Base-by-base conservation (phyloP, 2,329 filamentous ascomycete genomes). In the Rhinocladiella mackenziei region DNA sequence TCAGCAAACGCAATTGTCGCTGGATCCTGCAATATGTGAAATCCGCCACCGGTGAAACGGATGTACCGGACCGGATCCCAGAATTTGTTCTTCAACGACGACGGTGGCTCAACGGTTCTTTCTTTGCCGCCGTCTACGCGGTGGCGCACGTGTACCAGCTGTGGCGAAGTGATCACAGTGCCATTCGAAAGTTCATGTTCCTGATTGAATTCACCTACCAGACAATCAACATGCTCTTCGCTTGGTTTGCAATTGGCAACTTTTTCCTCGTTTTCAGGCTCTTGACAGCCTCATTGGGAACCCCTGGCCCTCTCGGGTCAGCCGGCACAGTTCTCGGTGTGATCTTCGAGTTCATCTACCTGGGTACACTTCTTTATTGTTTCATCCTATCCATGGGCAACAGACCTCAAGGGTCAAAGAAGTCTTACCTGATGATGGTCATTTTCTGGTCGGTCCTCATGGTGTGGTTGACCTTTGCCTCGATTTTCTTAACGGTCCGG, bases 201-300 rank as follows among this genome's bases (percentile, higher is more conserved):
- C 78, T 95, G 58, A 67, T 97, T 56, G 92, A 98, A 64, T 97
- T 96, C 65, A 72, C 84, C 56, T 98, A 96, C 71, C 89, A 96
- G 67, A 92, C 88, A 1, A 76, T 83, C 67, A 94, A 87, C 74
- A 96, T 97, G 87, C 77, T 98, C 61, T 98, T 97, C 65, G 89
- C 92, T 40, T 98, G 92, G 92, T 97, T 98, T 63, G 88, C 85
- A 58, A 92, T 97, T 61, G 80, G 92, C 62, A 98, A 98, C 71
- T 98, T 98, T 77, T 98, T 97, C 77, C 72, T 98, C 61, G 91
- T 98, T 57, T 98, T 98, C 74, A 89, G 89, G 66, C 97, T 98
- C 62, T 73, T 98, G 54, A 97, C 91, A 1, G 84, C 81, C 8
- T 95, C 89, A 59, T 73, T 98, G 54, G 84, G 87, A 33, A 75